Evolutionary conservation across 1,284 basidiomycete genomes (phyloP).

Genomic region (Austroboletus novae-zelandiae): DNA sequence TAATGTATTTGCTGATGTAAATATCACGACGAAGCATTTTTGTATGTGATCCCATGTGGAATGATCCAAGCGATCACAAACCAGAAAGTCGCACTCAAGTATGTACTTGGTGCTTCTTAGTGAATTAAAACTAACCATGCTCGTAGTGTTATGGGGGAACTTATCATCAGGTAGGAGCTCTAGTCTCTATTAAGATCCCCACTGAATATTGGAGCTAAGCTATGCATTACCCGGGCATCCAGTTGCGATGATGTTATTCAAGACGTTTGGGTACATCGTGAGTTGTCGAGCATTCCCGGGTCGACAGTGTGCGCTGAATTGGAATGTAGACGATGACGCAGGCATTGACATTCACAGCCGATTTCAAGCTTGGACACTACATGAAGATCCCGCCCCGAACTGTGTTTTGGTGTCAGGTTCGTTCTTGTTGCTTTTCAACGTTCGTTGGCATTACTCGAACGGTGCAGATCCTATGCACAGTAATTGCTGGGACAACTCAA

Average conservation of each 20-base stretch:
- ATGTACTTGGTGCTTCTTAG: neutral
- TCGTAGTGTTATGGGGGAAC: constrained; percentile 43
- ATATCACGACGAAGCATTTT: constrained; percentile 33
- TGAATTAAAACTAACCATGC: neutral
- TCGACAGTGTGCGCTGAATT: neutral
- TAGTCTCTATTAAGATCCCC: neutral
- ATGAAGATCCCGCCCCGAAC: constrained; percentile 51
- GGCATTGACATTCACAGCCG: constrained; percentile 41
- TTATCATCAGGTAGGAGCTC: constrained; percentile 42
- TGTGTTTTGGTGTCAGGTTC: constrained; percentile 42
- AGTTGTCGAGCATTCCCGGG: constrained; percentile 18
- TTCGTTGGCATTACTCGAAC: neutral
- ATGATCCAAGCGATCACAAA: constrained; percentile 46
- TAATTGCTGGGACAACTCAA: constrained; percentile 42
- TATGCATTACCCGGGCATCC: constrained; percentile 40
- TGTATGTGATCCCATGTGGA: constrained; percentile 46
- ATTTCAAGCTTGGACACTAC: constrained; percentile 50
- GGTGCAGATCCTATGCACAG: constrained; percentile 36
- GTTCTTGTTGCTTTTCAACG: neutral
- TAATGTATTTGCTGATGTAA: neutral
- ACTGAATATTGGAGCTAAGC: constrained; percentile 12
- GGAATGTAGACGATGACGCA: constrained; percentile 33
- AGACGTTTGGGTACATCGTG: constrained; percentile 40
- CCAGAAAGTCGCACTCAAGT: constrained; percentile 42
- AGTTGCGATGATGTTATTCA: constrained; percentile 42